Base-by-base conservation (phyloP, 352 stramenopile genomes). In the Phytophthora sansomeana region DNA sequence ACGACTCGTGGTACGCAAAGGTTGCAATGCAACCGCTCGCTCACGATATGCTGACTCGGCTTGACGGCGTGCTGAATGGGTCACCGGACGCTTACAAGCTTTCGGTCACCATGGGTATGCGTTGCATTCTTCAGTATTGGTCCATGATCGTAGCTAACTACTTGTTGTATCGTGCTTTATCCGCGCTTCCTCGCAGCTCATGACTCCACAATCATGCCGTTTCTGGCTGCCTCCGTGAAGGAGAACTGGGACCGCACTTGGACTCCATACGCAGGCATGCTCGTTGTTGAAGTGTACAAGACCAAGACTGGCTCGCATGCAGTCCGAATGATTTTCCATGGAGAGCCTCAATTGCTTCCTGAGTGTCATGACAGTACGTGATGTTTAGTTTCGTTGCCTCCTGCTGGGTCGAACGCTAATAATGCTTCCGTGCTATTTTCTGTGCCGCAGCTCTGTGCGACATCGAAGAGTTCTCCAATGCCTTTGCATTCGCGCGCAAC, bases 121-220 rank as follows among this genome's bases (percentile, higher is more conserved):
- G 13, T 44, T 6, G 16, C n/a, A 6, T 7, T 17, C 24, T 11
- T 43, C 1, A 28, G 24, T 6, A 19, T 24, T 47, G 11, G 24
- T 33, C 8, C 21, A 38, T 55, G 24, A 46, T 49, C 19, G 13
- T 14, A 42, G 14, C 19, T 41, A 19, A 52, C 30, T 49, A 10
- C 2, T 29, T 44, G n/a, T 24, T 24, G 21, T 24, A 24, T 24
- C 21, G 21, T 24, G 21, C 21, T 50, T 26, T 43, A n/a, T 11
- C 44, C 26, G 26, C 28, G 17, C 39, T 44, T 30, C 26, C 32
- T 10, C 60, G 5, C 58, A 81, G 60, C 64, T 17, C 88, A 96
- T 43, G 88, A 96, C 71, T 94, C 86, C 67, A 96, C 88, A 4
- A 81, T 96, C 63, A 96, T 96, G 86, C 88, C 88, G 14, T 85